A percentile compares a stretch with the other conserved stretches of the same genome.
Conservation (phyloP, 2,329 filamentous ascomycete species). For the Diaporthe humulicola region DNA sequence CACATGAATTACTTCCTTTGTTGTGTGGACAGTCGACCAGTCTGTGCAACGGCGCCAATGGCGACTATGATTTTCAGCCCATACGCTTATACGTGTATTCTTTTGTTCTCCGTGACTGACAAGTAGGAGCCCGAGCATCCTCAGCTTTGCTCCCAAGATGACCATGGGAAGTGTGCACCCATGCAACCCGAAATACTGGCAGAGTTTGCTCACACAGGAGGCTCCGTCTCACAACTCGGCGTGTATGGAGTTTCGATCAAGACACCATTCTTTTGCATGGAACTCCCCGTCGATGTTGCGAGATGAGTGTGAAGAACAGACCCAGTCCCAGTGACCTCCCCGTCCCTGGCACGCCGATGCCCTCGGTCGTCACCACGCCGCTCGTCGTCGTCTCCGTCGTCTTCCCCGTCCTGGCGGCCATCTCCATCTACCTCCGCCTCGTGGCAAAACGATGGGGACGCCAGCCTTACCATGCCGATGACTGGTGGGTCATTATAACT, state of each 20-base stretch:
- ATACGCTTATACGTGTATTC: not conserved
- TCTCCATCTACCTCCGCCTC: not conserved
- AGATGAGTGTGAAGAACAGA: not conserved
- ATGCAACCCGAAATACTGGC: not conserved
- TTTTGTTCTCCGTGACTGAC: not conserved
- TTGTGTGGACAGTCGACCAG: not conserved
- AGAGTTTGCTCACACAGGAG: not conserved
- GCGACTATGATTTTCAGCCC: not conserved
- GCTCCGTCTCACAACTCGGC: too few species aligned
- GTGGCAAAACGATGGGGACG: not conserved
- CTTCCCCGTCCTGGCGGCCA: constrained; percentile 10
- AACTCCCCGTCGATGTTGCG: rapidly evolving
- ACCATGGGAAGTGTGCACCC: rapidly evolving
- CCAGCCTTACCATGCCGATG: constrained; percentile 5
- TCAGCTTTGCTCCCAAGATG: not conserved
- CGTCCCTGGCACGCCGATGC: not conserved
- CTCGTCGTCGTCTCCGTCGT: constrained; percentile 6
- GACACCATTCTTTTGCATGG: not conserved
- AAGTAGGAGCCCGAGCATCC: not conserved
- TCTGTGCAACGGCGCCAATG: constrained; percentile 6
- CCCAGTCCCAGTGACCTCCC: not conserved
- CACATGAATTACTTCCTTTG: constrained; percentile 1
- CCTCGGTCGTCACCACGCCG: not conserved
- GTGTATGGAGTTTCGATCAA: not conserved
- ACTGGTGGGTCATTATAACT: constrained; percentile 13